Percentiles rank a stretch among this genome's conserved stretches.
Evolutionary conservation across 306 rosid genomes (phyloP).

Genomic region (Datisca glomerata): DNA sequence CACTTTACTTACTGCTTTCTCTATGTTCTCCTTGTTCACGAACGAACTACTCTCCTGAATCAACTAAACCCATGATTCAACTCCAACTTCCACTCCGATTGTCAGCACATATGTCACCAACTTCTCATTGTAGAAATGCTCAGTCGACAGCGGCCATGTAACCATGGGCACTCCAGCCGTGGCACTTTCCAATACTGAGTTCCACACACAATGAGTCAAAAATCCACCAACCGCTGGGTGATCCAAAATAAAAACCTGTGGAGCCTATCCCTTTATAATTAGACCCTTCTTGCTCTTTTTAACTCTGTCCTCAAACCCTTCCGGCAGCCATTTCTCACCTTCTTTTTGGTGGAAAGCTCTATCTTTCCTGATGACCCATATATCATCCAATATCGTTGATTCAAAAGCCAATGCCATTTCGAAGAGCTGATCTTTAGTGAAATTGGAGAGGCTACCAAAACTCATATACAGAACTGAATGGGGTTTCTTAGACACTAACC

Average conservation of each 20-base stretch:
- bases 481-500: slow-evolving; percentile 29
- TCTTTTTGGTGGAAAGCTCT: background rate
- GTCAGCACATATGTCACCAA: slow-evolving; percentile 11
- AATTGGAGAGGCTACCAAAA: slow-evolving; percentile 24
- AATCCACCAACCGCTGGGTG: slow-evolving; percentile 10
- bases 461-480: slow-evolving; percentile 30
- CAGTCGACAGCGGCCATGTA: slow-evolving; percentile 6
- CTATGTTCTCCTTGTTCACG: slow-evolving; percentile 13
- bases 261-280: slow-evolving; percentile 5
- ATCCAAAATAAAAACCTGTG: slow-evolving; percentile 4
- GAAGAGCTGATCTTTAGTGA: slow-evolving; percentile 21
- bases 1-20: slow-evolving; percentile 17
- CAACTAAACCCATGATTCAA: background rate
- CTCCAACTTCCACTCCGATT: slow-evolving; percentile 27
- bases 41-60: slow-evolving; percentile 6
- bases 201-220: slow-evolving; percentile 11
- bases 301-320: slow-evolving; percentile 3
- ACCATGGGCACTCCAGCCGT: slow-evolving; percentile 6
- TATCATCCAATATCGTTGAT: slow-evolving; percentile 24
- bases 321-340: background rate
- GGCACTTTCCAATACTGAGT: slow-evolving; percentile 3
- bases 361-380: slow-evolving; percentile 27
- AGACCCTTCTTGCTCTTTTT: slow-evolving; percentile 2
- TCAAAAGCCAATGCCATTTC: slow-evolving; percentile 39
- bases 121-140: slow-evolving; percentile 11